Evolutionary conservation across 306 rosid species (phyloP).

Genomic region (Dalbergia cochinchinensis): DNA sequence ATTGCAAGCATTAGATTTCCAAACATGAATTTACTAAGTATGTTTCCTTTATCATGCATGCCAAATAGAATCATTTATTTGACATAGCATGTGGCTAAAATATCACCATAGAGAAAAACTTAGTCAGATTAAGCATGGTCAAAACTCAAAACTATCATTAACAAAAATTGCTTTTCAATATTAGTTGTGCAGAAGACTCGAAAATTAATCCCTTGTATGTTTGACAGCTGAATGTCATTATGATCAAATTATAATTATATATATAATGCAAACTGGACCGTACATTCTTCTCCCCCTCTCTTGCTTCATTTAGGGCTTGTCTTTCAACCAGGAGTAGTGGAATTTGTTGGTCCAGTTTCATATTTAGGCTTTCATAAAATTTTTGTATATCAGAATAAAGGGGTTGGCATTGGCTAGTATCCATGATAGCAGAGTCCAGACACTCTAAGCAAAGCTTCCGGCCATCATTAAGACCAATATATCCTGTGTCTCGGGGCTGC

Average conservation of each 20-base stretch:
- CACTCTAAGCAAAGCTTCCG: slow-evolving; percentile 97
- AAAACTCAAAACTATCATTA: slow-evolving; percentile 31
- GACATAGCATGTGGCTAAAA: slow-evolving; percentile 25
- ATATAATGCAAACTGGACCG: slow-evolving; percentile 43
- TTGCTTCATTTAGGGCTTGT: slow-evolving; percentile 96
- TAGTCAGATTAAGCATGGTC: not conserved
- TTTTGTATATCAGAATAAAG: slow-evolving; percentile 79
- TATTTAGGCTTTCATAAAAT: slow-evolving; percentile 84
- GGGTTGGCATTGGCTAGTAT: slow-evolving; percentile 87
- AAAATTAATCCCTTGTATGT: slow-evolving; percentile 25
- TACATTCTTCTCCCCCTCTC: slow-evolving; percentile 97
- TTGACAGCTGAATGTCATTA: slow-evolving; percentile 18
- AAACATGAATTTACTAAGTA: slow-evolving; percentile 19
- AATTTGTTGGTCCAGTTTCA: slow-evolving; percentile 91
- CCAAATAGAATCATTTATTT: slow-evolving; percentile 30
- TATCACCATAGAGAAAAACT: slow-evolving; percentile 12
- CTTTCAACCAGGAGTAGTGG: slow-evolving; percentile 97
- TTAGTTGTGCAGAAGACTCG: slow-evolving; percentile 21
- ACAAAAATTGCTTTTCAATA: slow-evolving; percentile 25
- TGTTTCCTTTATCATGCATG: slow-evolving; percentile 5
- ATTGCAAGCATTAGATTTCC: slow-evolving; percentile 1
- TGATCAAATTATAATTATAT: slow-evolving; percentile 35
- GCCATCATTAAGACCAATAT: slow-evolving; percentile 80
- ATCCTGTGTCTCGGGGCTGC: slow-evolving; percentile 80
- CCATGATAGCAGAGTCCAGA: slow-evolving; percentile 93